A percentile compares a stretch with the other conserved stretches of the same genome.
These are phyloP conservation scores for Cyberlindnera suaveolens DNA, from an alignment of 805 yeast genomes.

Conservation along the genomic window DNA sequence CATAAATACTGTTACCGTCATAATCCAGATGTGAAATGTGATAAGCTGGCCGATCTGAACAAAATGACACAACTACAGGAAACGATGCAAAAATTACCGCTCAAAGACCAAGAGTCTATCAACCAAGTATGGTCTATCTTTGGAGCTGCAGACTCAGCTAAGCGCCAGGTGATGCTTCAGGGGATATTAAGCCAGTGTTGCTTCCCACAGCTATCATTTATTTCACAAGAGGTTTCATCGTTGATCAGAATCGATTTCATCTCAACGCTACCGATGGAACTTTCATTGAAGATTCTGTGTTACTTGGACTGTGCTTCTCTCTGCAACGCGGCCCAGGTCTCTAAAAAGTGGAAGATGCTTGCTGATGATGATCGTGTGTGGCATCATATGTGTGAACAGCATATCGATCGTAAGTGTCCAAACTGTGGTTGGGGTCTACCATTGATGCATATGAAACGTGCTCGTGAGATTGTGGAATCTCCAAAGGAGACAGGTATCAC, in stretches of 20 bases:
- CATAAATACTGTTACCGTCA: constrained; percentile 86
- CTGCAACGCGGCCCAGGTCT: constrained; percentile 91
- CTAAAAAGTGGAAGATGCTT: constrained; percentile 74
- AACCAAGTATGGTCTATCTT: constrained; percentile 81
- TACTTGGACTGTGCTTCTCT: constrained; percentile 90
- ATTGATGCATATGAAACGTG: constrained; percentile 79
- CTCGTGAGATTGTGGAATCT: constrained; percentile 37
- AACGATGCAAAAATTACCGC: constrained; percentile 50
- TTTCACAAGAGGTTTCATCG: constrained; percentile 71
- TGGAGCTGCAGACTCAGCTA: constrained; percentile 63
- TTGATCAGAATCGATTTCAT: constrained; percentile 87
- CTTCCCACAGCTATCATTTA: constrained; percentile 86
- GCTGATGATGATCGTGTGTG: constrained; percentile 97
- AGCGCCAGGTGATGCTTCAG: constrained; percentile 69
- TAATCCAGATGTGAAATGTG: constrained; percentile 79
- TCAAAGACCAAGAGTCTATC: constrained; percentile 70
- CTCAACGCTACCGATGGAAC: constrained; percentile 76
- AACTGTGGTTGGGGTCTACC: constrained; percentile 99
- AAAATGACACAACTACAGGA: constrained; percentile 61
- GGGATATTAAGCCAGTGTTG: constrained; percentile 89
- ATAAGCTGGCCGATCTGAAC: constrained; percentile 57
- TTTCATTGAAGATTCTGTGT: constrained; percentile 77
- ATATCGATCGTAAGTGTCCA: constrained; percentile 94
- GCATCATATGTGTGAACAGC: constrained; percentile 98
- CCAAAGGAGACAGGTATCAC: constrained; percentile 3